phyloP scores from a whole-genome alignment of 129 eudicot species.

The Erigeron canadensis region DNA sequence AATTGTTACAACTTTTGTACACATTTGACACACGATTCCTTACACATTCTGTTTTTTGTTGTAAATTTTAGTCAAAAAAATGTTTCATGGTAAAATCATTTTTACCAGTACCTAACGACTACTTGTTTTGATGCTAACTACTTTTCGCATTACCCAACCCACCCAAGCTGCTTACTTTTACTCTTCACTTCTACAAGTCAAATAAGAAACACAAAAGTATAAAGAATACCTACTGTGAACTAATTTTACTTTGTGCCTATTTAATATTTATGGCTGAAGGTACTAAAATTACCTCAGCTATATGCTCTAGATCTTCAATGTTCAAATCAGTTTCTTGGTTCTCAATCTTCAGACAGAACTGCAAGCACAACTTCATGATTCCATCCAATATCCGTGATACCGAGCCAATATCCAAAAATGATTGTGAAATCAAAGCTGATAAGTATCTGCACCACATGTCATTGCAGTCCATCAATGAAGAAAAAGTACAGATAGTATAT shows the following conservation, averaged over 20 bases:
- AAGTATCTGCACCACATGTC: constrained; percentile 55
- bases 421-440: constrained; percentile 86
- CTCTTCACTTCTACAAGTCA: not conserved
- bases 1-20: no score
- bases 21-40: no score
- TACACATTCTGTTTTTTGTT: no score
- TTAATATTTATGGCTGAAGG: constrained; percentile 3
- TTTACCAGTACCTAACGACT: no score
- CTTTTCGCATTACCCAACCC: not conserved
- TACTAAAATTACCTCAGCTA: constrained; percentile 66
- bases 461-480: not conserved
- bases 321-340: constrained; percentile 59
- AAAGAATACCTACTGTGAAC: not conserved
- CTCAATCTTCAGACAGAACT: constrained; percentile 92
- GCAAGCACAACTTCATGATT: constrained; percentile 86
- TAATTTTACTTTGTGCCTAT: not conserved
- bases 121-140: no score
- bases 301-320: constrained; percentile 59
- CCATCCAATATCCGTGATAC: constrained; percentile 93
- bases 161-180: no score
- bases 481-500: constrained; percentile 11
- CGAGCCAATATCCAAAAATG: constrained; percentile 93
- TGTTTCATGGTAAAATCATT: not conserved
- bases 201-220: not conserved
- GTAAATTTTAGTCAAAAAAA: not conserved